Conservation (phyloP, 164 flowering plant genomes). For the Nymphaea colorata region DNA sequence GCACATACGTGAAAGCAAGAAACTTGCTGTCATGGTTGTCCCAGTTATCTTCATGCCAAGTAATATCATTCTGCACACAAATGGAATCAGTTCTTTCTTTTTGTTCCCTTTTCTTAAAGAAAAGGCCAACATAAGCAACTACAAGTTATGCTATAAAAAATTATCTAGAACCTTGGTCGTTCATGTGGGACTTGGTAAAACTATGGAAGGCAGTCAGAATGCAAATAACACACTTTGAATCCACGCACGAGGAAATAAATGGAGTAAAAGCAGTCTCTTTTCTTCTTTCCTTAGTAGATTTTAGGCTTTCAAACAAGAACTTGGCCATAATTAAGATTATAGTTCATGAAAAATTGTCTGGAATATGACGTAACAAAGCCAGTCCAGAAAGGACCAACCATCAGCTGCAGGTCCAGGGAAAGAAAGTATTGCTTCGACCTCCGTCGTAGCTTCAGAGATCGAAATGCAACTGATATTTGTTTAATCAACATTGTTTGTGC, state of each 20-base stretch:
- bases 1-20: conserved; percentile 88
- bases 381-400: background rate
- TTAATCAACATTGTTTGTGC: too few relatives aligned
- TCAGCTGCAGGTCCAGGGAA: background rate
- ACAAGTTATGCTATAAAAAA: too few relatives aligned
- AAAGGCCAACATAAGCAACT: too few relatives aligned
- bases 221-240: background rate
- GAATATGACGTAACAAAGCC: background rate
- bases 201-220: too few relatives aligned
- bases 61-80: conserved; percentile 52
- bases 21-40: conserved; percentile 79
- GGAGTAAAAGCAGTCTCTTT: background rate
- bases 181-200: too few relatives aligned
- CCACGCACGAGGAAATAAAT: background rate
- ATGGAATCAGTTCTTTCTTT: background rate
- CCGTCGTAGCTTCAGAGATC: too few relatives aligned
- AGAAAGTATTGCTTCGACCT: too few relatives aligned
- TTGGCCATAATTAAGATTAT: background rate
- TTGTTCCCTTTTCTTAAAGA: background rate
- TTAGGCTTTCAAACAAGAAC: too few relatives aligned
- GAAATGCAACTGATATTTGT: too few relatives aligned
- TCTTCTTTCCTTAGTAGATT: background rate
- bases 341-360: background rate
- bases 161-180: too few relatives aligned
- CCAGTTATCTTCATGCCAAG: conserved; percentile 99